These are phyloP conservation scores for Filobasidium wieringae DNA, from an alignment of 768 basidiomycete species.

Conservation along the genomic window DNA sequence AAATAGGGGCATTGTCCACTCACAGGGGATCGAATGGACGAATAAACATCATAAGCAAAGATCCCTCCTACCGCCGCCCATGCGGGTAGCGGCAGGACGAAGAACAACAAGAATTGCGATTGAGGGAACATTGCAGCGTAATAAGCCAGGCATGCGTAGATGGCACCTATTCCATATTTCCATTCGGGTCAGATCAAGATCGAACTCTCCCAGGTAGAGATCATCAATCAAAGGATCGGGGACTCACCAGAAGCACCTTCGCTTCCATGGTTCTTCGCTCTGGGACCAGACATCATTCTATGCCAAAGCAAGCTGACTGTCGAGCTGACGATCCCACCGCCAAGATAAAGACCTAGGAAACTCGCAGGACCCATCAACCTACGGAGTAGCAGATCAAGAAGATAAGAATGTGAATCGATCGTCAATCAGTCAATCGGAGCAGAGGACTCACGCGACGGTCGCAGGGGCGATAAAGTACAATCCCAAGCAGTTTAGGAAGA, in stretches of 20 bases:
- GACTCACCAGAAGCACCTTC: slow-evolving; percentile 29
- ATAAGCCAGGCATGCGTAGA: slow-evolving; percentile 34
- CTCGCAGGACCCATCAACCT: slow-evolving; percentile 31
- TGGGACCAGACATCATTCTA: slow-evolving; percentile 14
- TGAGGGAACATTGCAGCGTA: slow-evolving; percentile 33
- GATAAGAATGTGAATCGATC: neutral
- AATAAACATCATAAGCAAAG: slow-evolving; percentile 34
- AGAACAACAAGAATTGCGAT: slow-evolving; percentile 33
- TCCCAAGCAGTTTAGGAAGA: slow-evolving; percentile 35
- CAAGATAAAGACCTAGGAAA: slow-evolving; percentile 35
- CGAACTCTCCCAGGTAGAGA: neutral
- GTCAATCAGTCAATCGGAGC: neutral
- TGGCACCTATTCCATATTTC: slow-evolving; percentile 23
- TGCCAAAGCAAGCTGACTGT: slow-evolving; percentile 28
- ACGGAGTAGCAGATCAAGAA: neutral
- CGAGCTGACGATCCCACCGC: slow-evolving; percentile 29
- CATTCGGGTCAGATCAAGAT: neutral
- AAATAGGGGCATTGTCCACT: too few species aligned
- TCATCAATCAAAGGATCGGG: neutral
- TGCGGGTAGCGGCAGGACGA: slow-evolving; percentile 35
- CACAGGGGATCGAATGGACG: slow-evolving; percentile 11
- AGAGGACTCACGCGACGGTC: slow-evolving; percentile 22
- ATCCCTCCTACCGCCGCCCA: slow-evolving; percentile 33
- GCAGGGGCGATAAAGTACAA: slow-evolving; percentile 35
- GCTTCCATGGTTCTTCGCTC: slow-evolving; percentile 15